These are phyloP conservation scores for Globisporangium sylvaticum DNA, from an alignment of 352 stramenopile species.

Conservation along the genomic window DNA sequence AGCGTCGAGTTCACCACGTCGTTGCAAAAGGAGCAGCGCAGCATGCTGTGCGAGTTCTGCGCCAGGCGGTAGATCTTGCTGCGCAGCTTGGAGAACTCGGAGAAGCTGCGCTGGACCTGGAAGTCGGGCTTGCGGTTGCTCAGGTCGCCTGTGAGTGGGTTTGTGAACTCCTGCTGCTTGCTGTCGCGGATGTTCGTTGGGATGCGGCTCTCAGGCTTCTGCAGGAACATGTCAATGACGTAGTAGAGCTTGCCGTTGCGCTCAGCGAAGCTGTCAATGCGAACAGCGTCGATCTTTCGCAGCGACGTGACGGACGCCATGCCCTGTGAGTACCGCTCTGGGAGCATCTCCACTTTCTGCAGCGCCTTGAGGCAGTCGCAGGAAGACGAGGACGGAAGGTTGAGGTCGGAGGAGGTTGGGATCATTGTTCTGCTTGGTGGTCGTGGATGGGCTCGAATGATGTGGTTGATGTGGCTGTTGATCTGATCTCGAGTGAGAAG, in stretches of 20 bases:
- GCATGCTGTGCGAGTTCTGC: slow-evolving; percentile 4
- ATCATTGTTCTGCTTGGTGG: not conserved
- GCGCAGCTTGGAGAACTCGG: slow-evolving; percentile 9
- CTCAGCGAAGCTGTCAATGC: not conserved
- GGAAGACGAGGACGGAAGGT: not conserved
- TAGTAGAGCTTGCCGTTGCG: not conserved
- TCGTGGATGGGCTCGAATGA: not conserved
- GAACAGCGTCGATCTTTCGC: slow-evolving; percentile 3
- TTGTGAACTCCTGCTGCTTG: not conserved
- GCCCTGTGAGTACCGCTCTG: slow-evolving; percentile 6
- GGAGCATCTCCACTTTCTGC: not conserved
- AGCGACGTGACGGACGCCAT: slow-evolving; percentile 3
- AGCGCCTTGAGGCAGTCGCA: slow-evolving; percentile 5
- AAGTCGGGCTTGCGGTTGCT: slow-evolving; percentile 4
- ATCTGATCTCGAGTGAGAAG: slow-evolving; percentile 4
- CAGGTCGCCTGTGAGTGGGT: not conserved
- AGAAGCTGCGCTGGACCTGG: slow-evolving; percentile 7
- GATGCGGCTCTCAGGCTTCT: slow-evolving; percentile 5
- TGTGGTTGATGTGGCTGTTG: not conserved
- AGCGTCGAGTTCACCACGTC: slow-evolving; percentile 6
- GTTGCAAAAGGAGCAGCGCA: slow-evolving; percentile 8
- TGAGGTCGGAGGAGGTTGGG: not conserved
- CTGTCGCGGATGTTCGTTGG: slow-evolving; percentile 3
- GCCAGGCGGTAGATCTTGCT: slow-evolving; percentile 3
- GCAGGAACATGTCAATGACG: slow-evolving; percentile 10